Evolutionary conservation across 768 basidiomycete species (phyloP).

Genomic region (Naganishia kalamii): DNA sequence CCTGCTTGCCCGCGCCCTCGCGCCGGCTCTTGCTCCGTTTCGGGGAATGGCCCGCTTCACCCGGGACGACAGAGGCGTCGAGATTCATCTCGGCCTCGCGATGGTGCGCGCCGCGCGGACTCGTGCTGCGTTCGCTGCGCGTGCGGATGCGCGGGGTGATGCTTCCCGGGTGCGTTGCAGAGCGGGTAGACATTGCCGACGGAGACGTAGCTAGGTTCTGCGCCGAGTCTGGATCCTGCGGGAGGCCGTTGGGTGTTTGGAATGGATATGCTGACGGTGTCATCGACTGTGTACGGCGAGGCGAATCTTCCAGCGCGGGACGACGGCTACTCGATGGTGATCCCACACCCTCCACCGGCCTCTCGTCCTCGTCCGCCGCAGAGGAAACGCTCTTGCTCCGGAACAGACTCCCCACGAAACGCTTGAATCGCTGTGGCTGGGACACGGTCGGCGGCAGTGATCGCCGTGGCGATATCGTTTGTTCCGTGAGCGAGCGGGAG

Average conservation of each 20-base stretch:
- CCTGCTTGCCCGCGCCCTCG: too few species aligned
- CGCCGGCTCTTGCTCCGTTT: background rate
- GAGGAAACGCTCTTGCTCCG: conserved; percentile 10
- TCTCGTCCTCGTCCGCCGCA: background rate
- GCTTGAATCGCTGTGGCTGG: conserved; percentile 8
- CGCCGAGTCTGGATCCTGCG: background rate
- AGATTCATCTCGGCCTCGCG: background rate
- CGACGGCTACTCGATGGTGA: background rate
- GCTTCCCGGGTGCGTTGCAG: background rate
- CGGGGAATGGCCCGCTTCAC: too few species aligned
- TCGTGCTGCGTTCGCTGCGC: conserved; percentile 11
- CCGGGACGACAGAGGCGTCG: too few species aligned
- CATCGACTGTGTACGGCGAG: background rate
- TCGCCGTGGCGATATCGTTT: background rate
- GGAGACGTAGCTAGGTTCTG: background rate
- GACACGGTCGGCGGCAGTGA: background rate
- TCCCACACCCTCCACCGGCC: background rate
- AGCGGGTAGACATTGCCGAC: background rate
- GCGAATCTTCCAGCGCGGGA: background rate
- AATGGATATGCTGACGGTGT: background rate
- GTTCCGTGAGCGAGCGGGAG: too few species aligned
- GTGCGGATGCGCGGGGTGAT: conserved; percentile 16
- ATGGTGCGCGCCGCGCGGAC: background rate
- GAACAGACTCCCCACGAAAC: conserved; percentile 12
- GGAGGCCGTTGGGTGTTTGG: background rate